These are phyloP conservation scores for Symbiotaphrina buchneri DNA, from an alignment of 495 filamentous ascomycete species.

Conservation along the genomic window DNA sequence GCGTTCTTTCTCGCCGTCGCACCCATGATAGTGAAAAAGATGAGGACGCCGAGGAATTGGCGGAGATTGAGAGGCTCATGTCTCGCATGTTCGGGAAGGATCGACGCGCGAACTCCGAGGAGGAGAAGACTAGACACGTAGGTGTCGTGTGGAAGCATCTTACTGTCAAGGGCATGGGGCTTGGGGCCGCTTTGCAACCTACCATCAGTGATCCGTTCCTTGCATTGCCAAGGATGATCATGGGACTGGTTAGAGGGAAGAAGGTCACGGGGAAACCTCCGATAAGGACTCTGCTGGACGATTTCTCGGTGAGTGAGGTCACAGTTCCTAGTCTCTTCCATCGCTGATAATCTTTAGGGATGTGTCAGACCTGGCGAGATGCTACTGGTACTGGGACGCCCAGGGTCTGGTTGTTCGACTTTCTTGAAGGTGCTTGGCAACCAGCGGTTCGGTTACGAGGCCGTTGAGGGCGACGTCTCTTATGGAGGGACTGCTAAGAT, in stretches of 20 bases:
- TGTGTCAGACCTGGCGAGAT: constrained; percentile 7
- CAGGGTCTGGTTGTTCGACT: constrained; percentile 5
- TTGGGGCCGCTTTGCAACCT: constrained; percentile 43
- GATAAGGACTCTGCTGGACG: constrained; percentile 3
- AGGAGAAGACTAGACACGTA: constrained; percentile 29
- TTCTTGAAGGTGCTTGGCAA: constrained; percentile 5
- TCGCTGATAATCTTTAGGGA: no score
- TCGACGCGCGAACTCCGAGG: constrained; percentile 36
- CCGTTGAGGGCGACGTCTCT: constrained; percentile 3
- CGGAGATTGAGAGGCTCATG: constrained; percentile 33
- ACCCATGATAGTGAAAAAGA: constrained; percentile 6
- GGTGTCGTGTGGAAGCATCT: constrained; percentile 18
- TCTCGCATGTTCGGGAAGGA: constrained; percentile 41
- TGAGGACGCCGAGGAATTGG: constrained; percentile 24
- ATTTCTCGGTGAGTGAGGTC: no score
- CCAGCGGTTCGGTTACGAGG: constrained; percentile 3
- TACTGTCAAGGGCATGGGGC: constrained; percentile 41
- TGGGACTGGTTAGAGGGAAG: constrained; percentile 4
- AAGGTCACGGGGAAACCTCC: constrained; percentile 3
- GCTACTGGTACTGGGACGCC: constrained; percentile 6
- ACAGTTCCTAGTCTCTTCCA: no score
- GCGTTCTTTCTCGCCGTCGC: neutral
- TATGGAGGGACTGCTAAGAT: constrained; percentile 4
- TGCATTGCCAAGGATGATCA: constrained; percentile 20
- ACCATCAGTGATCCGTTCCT: constrained; percentile 41